Percentiles rank a stretch among this genome's conserved stretches.
Conservation (phyloP, 2,329 filamentous ascomycete genomes). For the Colletotrichum truncatum region DNA sequence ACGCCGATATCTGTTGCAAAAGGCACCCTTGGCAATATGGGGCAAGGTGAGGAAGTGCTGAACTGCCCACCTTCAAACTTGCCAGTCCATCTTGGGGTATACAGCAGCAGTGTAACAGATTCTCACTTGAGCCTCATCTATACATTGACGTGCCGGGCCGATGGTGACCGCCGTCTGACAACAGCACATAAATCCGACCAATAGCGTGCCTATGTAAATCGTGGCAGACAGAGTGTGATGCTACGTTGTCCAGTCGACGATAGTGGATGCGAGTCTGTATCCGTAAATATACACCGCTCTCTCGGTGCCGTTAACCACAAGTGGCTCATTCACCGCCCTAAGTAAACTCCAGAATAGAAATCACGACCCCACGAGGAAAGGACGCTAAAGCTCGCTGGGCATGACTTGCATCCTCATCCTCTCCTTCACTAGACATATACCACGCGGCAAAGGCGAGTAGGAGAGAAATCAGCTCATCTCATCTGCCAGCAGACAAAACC, state of each 20-base stretch:
- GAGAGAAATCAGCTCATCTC: slow-evolving; percentile 9
- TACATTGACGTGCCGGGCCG: no score
- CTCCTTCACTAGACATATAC: neutral
- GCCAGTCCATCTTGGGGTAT: neutral
- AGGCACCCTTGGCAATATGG: no score
- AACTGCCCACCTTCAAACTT: no score
- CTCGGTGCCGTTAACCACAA: neutral
- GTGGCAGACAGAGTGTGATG: neutral
- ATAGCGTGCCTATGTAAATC: neutral
- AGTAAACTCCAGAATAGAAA: slow-evolving; percentile 18
- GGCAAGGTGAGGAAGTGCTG: no score
- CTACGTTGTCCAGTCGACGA: slow-evolving; percentile 21
- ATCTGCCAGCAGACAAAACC: neutral
- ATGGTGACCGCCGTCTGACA: no score
- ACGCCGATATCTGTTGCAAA: no score
- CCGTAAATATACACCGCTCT: neutral
- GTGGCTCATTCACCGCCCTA: neutral
- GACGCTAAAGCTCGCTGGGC: slow-evolving; percentile 12
- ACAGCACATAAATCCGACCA: neutral
- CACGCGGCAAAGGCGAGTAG: neutral
- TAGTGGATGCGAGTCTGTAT: slow-evolving; percentile 3
- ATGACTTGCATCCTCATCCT: neutral
- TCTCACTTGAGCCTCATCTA: neutral
- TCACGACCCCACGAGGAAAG: neutral
- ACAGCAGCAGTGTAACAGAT: neutral